Evolutionary conservation across 176 grass and related monocot genomes (phyloP).

Genomic region (Cenchrus americanus): DNA sequence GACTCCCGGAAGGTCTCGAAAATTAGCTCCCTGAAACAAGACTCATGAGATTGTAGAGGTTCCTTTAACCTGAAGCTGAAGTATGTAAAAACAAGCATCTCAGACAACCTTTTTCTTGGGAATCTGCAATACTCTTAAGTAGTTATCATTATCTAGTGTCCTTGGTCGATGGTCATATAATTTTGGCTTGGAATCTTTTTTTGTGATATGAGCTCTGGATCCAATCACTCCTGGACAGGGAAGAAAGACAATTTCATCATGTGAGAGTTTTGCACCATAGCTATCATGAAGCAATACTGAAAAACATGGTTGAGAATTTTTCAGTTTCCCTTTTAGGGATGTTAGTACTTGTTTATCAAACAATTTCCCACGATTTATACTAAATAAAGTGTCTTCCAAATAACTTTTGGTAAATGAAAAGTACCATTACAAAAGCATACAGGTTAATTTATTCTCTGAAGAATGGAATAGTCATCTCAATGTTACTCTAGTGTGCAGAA

Average conservation of each 20-base stretch:
- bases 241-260: constrained; percentile 47
- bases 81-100: constrained; percentile 35
- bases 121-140: constrained; percentile 85
- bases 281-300: constrained; percentile 28
- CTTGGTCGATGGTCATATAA: constrained; percentile 78
- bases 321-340: not conserved
- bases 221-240: constrained; percentile 57
- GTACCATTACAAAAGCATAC: not conserved
- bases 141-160: constrained; percentile 72
- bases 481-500: not conserved
- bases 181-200: constrained; percentile 54
- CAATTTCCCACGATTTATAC: constrained; percentile 8
- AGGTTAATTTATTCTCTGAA: not conserved
- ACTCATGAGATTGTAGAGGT: constrained; percentile 29
- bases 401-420: not conserved
- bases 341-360: constrained; percentile 9
- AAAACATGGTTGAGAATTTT: constrained; percentile 14
- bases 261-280: constrained; percentile 31
- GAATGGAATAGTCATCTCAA: not conserved
- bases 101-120: constrained; percentile 83
- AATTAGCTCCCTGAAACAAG: constrained; percentile 92
- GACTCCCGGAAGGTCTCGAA: constrained; percentile 88
- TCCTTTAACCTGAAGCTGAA: constrained; percentile 16
- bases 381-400: not conserved
- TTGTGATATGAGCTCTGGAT: constrained; percentile 46